These are phyloP conservation scores for Vitis hybrid DNA, from an alignment of 177 flowering plant species.

Conservation along the genomic window DNA sequence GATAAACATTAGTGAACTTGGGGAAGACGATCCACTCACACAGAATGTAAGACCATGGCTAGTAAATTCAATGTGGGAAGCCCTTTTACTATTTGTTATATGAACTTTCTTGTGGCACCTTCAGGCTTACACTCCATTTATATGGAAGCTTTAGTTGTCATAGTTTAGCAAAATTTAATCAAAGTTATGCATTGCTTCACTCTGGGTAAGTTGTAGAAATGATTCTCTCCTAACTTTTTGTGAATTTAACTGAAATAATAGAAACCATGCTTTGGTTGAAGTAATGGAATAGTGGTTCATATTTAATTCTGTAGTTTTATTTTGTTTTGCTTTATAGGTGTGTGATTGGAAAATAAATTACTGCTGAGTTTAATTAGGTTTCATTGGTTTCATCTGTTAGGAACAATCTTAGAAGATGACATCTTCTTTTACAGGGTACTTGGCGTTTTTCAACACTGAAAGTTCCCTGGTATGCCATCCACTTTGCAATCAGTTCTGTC, in stretches of 20 bases:
- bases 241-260: neutral
- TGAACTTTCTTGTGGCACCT: neutral
- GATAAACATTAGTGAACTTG: constrained; percentile 56
- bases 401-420: neutral
- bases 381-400: neutral
- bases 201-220: neutral
- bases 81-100: neutral
- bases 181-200: neutral
- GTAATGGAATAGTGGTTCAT: neutral
- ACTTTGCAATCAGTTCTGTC: constrained; percentile 2
- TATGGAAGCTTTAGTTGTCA: neutral
- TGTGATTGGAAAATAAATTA: neutral
- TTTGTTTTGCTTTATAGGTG: neutral
- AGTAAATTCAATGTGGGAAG: neutral
- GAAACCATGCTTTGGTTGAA: neutral
- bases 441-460: constrained; percentile 32
- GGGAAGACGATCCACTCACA: constrained; percentile 58
- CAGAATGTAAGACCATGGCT: constrained; percentile 50
- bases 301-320: neutral
- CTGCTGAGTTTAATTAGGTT: neutral
- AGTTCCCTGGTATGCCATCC: constrained; percentile 52
- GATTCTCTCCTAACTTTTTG: too few relatives aligned
- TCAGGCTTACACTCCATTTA: neutral
- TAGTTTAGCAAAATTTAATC: neutral
- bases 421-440: constrained; percentile 44